Evolutionary conservation across 257 asterid genomes (phyloP).

Genomic region (Avicennia marina): DNA sequence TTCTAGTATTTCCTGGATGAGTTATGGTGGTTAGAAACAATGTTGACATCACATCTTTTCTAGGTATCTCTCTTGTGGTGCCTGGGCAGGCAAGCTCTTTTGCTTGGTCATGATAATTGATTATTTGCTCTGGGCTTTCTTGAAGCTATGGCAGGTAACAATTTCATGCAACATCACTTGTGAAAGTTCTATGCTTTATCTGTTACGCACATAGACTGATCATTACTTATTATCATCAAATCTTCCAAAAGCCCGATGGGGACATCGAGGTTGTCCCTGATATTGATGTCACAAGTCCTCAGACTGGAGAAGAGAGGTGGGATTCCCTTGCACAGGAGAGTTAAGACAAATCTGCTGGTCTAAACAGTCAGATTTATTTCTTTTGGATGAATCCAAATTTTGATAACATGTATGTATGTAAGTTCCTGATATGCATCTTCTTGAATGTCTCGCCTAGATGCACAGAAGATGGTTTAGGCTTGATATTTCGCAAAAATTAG

Average conservation of each 20-base stretch:
- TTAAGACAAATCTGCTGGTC: too few relatives aligned
- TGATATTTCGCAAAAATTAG: too few relatives aligned
- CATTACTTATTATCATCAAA: neutral
- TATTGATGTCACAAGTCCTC: conserved; percentile 27
- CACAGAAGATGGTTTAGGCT: too few relatives aligned
- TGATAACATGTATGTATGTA: too few relatives aligned
- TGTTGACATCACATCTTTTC: neutral
- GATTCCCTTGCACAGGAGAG: conserved; percentile 23
- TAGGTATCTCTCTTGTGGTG: conserved; percentile 88
- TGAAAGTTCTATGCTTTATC: neutral
- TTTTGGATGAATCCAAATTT: too few relatives aligned
- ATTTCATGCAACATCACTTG: neutral
- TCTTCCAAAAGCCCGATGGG: conserved; percentile 57
- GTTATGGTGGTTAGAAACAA: neutral
- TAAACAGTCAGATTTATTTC: too few relatives aligned
- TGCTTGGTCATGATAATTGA: conserved; percentile 83
- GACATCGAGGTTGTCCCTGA: conserved; percentile 79
- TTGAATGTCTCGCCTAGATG: too few relatives aligned
- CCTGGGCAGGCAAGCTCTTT: conserved; percentile 97
- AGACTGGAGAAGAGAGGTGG: conserved; percentile 25
- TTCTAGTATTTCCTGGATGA: too few relatives aligned
- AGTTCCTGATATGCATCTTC: too few relatives aligned
- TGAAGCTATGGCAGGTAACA: conserved; percentile 75
- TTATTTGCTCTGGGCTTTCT: conserved; percentile 64
- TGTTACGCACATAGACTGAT: neutral